Conservation (phyloP, 148 eudicot species). For the Limonium bicolor region DNA sequence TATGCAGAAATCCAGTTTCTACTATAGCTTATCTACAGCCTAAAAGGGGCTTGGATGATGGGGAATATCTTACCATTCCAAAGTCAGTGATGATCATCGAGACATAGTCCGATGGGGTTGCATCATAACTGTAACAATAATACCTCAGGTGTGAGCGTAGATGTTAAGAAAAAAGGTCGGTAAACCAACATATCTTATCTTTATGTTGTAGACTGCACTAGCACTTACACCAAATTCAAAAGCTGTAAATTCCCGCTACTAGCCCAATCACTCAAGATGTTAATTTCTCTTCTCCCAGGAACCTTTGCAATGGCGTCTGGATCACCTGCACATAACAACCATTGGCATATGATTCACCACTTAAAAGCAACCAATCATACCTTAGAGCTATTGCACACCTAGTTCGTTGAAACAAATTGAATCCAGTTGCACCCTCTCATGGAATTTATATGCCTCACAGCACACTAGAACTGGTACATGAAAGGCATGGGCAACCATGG, state of each 20-base stretch:
- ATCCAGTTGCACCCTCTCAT: conserved; percentile 96
- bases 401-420: conserved; percentile 97
- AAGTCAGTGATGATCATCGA: conserved; percentile 93
- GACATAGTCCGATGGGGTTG: conserved; percentile 88
- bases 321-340: conserved; percentile 36
- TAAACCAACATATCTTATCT: no score
- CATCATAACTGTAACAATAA: conserved; percentile 53
- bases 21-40: not conserved
- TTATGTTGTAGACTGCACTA: not conserved
- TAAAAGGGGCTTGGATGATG: not conserved
- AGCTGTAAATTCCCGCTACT: conserved; percentile 64
- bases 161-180: no score
- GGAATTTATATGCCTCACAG: conserved; percentile 98
- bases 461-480: conserved; percentile 87
- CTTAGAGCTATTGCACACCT: conserved; percentile 29
- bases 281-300: conserved; percentile 58
- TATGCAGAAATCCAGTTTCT: not conserved
- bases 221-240: conserved; percentile 69
- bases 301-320: conserved; percentile 72
- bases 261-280: conserved; percentile 52
- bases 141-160: no score
- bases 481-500: conserved; percentile 97
- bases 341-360: not conserved
- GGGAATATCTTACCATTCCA: conserved; percentile 70
- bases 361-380: not conserved